Percentiles rank a stretch among this genome's conserved stretches.
phyloP scores from a whole-genome alignment of 345 rosid species.

The Melaleuca quinquenervia region DNA sequence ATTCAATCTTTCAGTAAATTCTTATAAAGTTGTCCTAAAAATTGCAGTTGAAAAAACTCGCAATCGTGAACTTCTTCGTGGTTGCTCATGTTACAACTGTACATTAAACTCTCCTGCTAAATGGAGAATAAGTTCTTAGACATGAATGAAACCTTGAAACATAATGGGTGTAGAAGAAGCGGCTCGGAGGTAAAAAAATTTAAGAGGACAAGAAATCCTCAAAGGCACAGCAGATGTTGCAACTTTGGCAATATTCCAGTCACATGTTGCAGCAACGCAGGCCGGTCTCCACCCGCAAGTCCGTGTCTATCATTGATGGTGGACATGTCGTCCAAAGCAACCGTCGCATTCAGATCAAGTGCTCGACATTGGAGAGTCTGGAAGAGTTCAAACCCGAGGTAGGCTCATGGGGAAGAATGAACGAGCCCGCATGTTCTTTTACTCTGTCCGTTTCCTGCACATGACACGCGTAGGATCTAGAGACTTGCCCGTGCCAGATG shows the following conservation, averaged over 20 bases:
- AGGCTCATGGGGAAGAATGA: background rate
- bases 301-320: background rate
- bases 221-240: background rate
- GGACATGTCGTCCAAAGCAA: background rate
- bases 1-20: no score
- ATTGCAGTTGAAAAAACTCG: no score
- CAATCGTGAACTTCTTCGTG: no score
- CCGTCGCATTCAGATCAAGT: background rate
- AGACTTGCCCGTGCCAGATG: background rate
- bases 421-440: fast-evolving
- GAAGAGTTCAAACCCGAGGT: background rate
- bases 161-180: no score
- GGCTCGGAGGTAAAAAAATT: no score
- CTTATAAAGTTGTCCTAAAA: no score
- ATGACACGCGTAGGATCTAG: background rate
- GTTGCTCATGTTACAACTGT: no score
- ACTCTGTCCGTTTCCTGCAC: background rate
- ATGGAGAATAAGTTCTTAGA: no score
- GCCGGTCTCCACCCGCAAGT: background rate
- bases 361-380: background rate
- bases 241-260: background rate
- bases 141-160: no score
- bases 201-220: background rate
- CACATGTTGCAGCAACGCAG: background rate
- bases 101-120: no score